phyloP scores from a whole-genome alignment of 2,329 filamentous ascomycete species.

The Colletotrichum sansevieriae region DNA sequence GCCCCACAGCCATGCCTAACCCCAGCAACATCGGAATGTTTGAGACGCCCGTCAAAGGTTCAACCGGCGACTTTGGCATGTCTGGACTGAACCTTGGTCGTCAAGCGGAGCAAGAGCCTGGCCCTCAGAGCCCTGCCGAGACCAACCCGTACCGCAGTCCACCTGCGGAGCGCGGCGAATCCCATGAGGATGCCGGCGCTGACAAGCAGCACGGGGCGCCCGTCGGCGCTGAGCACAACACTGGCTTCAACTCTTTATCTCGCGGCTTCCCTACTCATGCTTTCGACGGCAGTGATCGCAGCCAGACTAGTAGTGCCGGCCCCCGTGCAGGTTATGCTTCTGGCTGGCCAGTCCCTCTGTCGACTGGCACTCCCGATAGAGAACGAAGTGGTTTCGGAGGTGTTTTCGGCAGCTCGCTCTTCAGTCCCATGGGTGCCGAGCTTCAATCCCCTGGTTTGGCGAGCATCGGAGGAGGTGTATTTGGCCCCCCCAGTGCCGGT shows the following conservation, averaged over 20 bases:
- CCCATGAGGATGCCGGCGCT: conserved; percentile 68
- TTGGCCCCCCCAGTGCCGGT: conserved; percentile 72
- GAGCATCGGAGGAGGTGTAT: conserved; percentile 75
- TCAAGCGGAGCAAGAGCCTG: conserved; percentile 71
- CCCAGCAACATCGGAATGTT: conserved; percentile 56
- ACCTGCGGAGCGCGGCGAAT: conserved; percentile 77
- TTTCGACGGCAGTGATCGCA: conserved; percentile 85
- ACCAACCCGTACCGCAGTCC: conserved; percentile 98
- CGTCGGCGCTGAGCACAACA: conserved; percentile 59
- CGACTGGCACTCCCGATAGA: conserved; percentile 76
- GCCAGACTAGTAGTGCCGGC: conserved; percentile 90
- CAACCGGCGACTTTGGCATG: conserved; percentile 72
- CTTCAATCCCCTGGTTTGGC: conserved; percentile 78
- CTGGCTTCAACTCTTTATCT: conserved; percentile 65
- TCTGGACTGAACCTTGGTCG: conserved; percentile 69
- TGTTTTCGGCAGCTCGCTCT: conserved; percentile 83
- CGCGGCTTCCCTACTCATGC: conserved; percentile 64
- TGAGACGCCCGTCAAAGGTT: conserved; percentile 68
- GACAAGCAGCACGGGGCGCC: conserved; percentile 65
- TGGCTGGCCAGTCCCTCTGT: conserved; percentile 72
- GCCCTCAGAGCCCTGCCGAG: conserved; percentile 89
- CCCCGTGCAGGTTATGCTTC: conserved; percentile 76
- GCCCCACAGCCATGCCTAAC: conserved; percentile 55
- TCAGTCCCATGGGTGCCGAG: conserved; percentile 78
- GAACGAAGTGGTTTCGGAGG: conserved; percentile 68